Evolutionary conservation across 2,329 filamentous ascomycete genomes (phyloP), one percentile per base, ranked within the genome.

Genomic region (Fusarium duplospermum): DNA sequence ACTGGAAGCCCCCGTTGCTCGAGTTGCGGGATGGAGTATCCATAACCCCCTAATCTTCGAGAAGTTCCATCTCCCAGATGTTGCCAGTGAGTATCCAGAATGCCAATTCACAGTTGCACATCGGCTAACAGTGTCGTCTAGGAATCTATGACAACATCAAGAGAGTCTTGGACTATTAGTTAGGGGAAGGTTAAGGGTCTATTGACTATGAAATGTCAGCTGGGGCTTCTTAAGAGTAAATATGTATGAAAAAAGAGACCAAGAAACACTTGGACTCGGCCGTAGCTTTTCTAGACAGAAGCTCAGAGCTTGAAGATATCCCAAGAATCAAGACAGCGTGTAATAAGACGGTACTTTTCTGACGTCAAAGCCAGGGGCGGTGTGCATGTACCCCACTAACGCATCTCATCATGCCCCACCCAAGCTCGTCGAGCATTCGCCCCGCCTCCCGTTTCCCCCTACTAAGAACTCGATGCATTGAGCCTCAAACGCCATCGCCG

Each of bases 11-110:
- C 95, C 95, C 0, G 93, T 98, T 9, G 90, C 92, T 74, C 89
- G 95, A 59, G 92, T 98, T 6, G 93, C 94, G 4, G 95, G 95
- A n/a, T 97, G 94, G 93, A 94, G 92, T 80, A 95, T 93, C 62
- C 95, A 96, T 81, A 92, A 91, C 35, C 93, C 94, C 0, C 82
- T 98, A 79, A 82, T 92, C 38, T 98, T 90, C 83, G 95, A 98
- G 82, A 90, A 88, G 80, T 94, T 94, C 73, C 92, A 95, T 80
- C 86, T 97, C 64, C 95, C 95, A 0, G 95, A 98, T 83, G 92
- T 97, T 77, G 90, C 93, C 16, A 91, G 95, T 97, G 85, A 91
- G 94, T 93, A 16, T 20, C 14, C 10, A 27, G 11, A 27, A 8
- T 13, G 6, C 16, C 6, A 33, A 4, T 8, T 20, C 7, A 40